These are phyloP conservation scores for Phaffia rhodozyma DNA, from an alignment of 1,284 basidiomycete species.

Conservation along the genomic window DNA sequence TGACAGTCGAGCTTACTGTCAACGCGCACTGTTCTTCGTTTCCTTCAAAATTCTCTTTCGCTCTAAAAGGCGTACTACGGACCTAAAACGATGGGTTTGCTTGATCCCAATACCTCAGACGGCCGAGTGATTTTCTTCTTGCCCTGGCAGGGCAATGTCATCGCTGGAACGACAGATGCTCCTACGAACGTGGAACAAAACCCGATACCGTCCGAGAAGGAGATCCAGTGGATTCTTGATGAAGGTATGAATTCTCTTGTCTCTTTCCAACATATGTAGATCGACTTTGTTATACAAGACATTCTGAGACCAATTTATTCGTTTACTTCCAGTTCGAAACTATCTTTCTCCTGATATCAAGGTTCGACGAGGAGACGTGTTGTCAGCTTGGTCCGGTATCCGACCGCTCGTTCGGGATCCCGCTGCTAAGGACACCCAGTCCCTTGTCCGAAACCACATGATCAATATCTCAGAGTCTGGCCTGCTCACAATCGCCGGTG, in stretches of 20 bases:
- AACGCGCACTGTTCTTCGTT: neutral
- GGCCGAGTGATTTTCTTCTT: slow-evolving; percentile 98
- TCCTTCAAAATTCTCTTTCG: neutral
- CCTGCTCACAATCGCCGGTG: slow-evolving; percentile 87
- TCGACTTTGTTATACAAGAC: neutral
- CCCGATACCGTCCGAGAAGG: slow-evolving; percentile 78
- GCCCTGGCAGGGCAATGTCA: slow-evolving; percentile 95
- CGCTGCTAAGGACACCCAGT: slow-evolving; percentile 65
- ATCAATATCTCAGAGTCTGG: slow-evolving; percentile 72
- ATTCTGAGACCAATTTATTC: neutral
- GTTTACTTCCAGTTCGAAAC: slow-evolving; percentile 38
- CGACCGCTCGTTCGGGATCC: slow-evolving; percentile 83
- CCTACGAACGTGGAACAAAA: slow-evolving; percentile 65
- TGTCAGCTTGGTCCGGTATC: slow-evolving; percentile 88
- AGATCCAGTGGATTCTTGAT: slow-evolving; percentile 92
- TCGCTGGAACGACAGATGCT: slow-evolving; percentile 87
- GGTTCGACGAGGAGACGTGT: slow-evolving; percentile 89
- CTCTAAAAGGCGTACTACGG: slow-evolving; percentile 67
- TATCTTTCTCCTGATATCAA: slow-evolving; percentile 89
- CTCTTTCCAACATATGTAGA: neutral
- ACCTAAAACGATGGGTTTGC: slow-evolving; percentile 84
- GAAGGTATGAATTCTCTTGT: slow-evolving; percentile 45
- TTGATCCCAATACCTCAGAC: slow-evolving; percentile 91
- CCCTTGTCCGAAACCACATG: slow-evolving; percentile 87
- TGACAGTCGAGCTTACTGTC: too few species aligned